Evolutionary conservation across 495 filamentous ascomycete genomes (phyloP), one percentile per base, ranked within the genome.

Genomic region (Talaromyces stipitatus): DNA sequence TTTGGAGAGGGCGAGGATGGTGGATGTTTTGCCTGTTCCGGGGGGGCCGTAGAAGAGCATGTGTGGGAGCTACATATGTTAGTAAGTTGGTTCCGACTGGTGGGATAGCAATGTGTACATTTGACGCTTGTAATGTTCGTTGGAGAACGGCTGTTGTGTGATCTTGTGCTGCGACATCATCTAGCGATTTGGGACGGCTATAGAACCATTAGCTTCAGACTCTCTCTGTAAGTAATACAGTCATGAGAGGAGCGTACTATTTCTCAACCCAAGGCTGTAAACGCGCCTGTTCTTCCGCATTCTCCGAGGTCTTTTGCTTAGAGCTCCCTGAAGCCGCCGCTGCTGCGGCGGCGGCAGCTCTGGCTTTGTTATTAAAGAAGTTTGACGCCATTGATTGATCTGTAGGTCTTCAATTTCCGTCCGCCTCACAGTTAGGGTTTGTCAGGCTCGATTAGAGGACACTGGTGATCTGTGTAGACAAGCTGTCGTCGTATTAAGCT

Each of bases 31-130:
- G 61, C 94, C 94, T 1, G 95, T 99, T 38, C 94, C 94, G 0
- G 94, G 94, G 0, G 94, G 95, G 6, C 95, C 95, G 65, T 99
- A 99, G 78, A 97, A 97, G 67, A 99, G 90, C 91, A 99, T 96
- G 71, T 99, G 95, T 20, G 94, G 94, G 48, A 99, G 87, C 88
- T 92, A 29, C 2, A 23, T 1, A 23, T 55, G 2, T 4, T 4
- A 38, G 9, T 0, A 24, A 14, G 20, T 58, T 3, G 38, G 38
- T 41, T 18, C 12, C 18, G 24, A 27, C 11, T 33, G 14, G 18
- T 47, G 6, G 27, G 4, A 33, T 30, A 12, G 63, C 7, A 22
- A 4, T 20, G 23, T 26, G 18, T 72, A 92, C 89, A 67, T 98
- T 98, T 48, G 91, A 87, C 67, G 92, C 88, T 82, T 97, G 92